Conservation (phyloP, 2,329 filamentous ascomycete genomes). For the Metarhizium rileyi region DNA sequence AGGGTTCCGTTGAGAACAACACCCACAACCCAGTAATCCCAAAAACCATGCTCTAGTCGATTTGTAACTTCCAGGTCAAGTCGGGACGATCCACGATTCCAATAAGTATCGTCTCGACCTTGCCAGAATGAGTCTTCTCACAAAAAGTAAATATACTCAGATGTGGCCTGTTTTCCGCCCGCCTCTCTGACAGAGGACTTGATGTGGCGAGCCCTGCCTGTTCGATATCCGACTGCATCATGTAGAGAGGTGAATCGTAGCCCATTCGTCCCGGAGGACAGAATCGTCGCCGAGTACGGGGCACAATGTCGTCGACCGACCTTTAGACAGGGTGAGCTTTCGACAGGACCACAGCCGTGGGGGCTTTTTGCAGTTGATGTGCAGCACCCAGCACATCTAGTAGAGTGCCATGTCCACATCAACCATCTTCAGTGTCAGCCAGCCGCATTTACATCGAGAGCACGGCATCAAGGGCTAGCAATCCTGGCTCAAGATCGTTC, state of each 20-base stretch:
- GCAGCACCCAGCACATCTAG: too few relatives aligned
- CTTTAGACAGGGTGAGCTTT: slow-evolving; percentile 32
- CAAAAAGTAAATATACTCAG: slow-evolving; percentile 21
- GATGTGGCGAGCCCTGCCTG: slow-evolving; percentile 37
- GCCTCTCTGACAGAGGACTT: slow-evolving; percentile 12
- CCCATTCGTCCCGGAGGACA: slow-evolving; percentile 34
- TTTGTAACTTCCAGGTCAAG: slow-evolving; percentile 11
- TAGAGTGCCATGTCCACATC: too few relatives aligned
- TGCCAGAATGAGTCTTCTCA: slow-evolving; percentile 7
- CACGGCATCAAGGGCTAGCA: too few relatives aligned
- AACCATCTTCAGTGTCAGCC: too few relatives aligned
- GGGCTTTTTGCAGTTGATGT: slow-evolving; percentile 48
- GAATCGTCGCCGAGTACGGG: slow-evolving; percentile 42
- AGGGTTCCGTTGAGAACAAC: not conserved
- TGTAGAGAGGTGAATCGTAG: slow-evolving; percentile 38
- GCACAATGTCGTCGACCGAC: slow-evolving; percentile 38
- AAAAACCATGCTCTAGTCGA: slow-evolving; percentile 19
- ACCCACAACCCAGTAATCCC: slow-evolving; percentile 15
- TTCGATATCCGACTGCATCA: slow-evolving; percentile 43
- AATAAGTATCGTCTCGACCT: slow-evolving; percentile 13
- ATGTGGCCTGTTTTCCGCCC: slow-evolving; percentile 20
- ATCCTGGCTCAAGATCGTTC: too few relatives aligned
- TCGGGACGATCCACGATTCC: slow-evolving; percentile 13
- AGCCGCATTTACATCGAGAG: too few relatives aligned
- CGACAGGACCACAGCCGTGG: slow-evolving; percentile 39